Evolutionary conservation across 1,284 basidiomycete species (phyloP).

Genomic region (Vanrija sp.): DNA sequence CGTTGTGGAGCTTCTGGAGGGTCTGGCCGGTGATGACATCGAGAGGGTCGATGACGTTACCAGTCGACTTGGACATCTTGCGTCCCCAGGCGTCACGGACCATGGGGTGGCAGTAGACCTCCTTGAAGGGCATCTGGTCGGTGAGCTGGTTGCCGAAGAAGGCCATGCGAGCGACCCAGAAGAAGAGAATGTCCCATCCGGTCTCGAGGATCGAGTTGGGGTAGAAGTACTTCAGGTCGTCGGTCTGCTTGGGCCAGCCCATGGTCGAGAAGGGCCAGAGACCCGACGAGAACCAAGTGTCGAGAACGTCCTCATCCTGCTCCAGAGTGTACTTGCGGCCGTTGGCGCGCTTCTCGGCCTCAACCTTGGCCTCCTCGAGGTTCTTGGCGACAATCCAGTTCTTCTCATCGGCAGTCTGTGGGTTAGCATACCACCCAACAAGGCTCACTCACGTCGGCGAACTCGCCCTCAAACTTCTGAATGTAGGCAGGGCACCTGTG

Average conservation of each 20-base stretch:
- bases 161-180: constrained; percentile 99
- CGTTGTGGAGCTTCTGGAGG: constrained; percentile 79
- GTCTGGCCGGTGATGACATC: constrained; percentile 88
- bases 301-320: constrained; percentile 96
- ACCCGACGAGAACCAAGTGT: constrained; percentile 99
- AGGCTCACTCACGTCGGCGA: constrained; percentile 61
- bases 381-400: constrained; percentile 90
- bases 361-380: constrained; percentile 70
- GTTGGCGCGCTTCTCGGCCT: constrained; percentile 69
- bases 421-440: not conserved
- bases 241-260: constrained; percentile 78
- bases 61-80: constrained; percentile 98
- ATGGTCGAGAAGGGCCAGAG: constrained; percentile 98
- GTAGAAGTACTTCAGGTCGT: constrained; percentile 75
- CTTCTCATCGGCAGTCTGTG: constrained; percentile 63
- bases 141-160: constrained; percentile 89
- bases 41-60: constrained; percentile 96
- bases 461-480: constrained; percentile 75
- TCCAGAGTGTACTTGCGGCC: constrained; percentile 71
- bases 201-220: constrained; percentile 89
- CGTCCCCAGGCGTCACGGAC: constrained; percentile 96
- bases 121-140: constrained; percentile 85
- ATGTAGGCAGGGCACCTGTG: constrained; percentile 96
- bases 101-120: constrained; percentile 99
- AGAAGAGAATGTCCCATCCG: constrained; percentile 98